Conservation (phyloP, 1,284 basidiomycete species). For the Cryptococcus deneoformans region DNA sequence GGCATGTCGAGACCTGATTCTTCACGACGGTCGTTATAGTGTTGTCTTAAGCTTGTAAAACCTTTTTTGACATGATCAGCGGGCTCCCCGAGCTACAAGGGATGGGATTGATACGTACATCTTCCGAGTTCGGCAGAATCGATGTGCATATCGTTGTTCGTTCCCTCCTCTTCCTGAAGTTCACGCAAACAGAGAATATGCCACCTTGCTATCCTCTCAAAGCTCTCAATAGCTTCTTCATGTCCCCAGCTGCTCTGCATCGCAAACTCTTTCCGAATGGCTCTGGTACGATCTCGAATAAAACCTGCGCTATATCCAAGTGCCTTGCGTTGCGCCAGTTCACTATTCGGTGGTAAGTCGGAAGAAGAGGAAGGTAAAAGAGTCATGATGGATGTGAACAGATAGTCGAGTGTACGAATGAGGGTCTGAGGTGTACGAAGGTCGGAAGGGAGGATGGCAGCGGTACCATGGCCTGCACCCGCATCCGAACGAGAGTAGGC, state of each 20-base stretch:
- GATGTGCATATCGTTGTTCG: constrained; percentile 45
- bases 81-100: background rate
- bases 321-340: constrained; percentile 54
- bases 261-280: constrained; percentile 90
- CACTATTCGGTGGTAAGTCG: background rate
- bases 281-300: constrained; percentile 86
- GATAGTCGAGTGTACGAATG: constrained; percentile 83
- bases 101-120: constrained; percentile 21
- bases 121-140: constrained; percentile 42
- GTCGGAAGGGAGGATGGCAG: constrained; percentile 79
- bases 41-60: constrained; percentile 85
- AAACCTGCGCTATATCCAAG: constrained; percentile 57
- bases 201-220: constrained; percentile 90
- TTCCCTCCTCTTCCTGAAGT: constrained; percentile 53
- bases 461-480: constrained; percentile 54
- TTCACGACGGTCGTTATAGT: constrained; percentile 78
- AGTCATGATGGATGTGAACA: constrained; percentile 77
- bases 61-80: constrained; percentile 54
- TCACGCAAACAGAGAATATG: constrained; percentile 86
- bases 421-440: constrained; percentile 82
- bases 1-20: constrained; percentile 54
- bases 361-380: constrained; percentile 48
- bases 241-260: constrained; percentile 80
- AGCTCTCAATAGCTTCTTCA: constrained; percentile 76
- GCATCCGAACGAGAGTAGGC: constrained; percentile 88